phyloP scores from a whole-genome alignment of 164 flowering plant genomes.

The Cinnamomum chago region DNA sequence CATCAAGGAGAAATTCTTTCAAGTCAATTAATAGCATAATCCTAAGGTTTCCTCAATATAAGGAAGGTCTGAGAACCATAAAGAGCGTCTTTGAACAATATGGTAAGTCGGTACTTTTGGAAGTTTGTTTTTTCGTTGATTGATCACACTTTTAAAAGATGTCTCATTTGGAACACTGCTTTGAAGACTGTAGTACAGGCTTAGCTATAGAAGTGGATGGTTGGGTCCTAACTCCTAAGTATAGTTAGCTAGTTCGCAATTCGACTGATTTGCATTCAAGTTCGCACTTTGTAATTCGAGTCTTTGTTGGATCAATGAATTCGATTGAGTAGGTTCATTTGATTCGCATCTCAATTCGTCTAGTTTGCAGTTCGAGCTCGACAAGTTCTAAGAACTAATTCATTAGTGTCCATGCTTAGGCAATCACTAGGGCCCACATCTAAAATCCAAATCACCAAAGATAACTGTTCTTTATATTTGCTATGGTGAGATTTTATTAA shows the following conservation, averaged over 20 bases:
- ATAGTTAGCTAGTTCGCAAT: too few species aligned
- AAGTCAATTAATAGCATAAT: constrained; percentile 60
- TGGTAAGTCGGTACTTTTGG: constrained; percentile 37
- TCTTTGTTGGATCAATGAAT: too few species aligned
- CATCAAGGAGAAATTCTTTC: constrained; percentile 33
- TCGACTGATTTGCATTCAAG: too few species aligned
- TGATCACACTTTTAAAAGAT: background rate
- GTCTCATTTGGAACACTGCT: background rate
- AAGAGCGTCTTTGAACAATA: constrained; percentile 52
- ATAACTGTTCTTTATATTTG: too few species aligned
- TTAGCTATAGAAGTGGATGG: background rate
- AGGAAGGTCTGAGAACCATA: constrained; percentile 47
- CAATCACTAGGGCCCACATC: too few species aligned
- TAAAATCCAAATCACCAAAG: too few species aligned
- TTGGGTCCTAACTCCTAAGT: background rate
- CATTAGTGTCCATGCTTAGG: too few species aligned
- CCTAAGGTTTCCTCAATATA: constrained; percentile 62
- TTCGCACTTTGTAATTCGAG: too few species aligned
- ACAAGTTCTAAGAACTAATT: background rate
- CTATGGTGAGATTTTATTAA: too few species aligned
- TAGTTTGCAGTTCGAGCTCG: too few species aligned
- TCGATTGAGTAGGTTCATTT: too few species aligned
- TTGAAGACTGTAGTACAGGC: background rate
- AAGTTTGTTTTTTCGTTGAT: background rate
- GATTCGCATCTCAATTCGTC: too few species aligned